Evolutionary conservation across 2,329 filamentous ascomycete genomes (phyloP).

Genomic region (Pseudogymnoascus sp.): DNA sequence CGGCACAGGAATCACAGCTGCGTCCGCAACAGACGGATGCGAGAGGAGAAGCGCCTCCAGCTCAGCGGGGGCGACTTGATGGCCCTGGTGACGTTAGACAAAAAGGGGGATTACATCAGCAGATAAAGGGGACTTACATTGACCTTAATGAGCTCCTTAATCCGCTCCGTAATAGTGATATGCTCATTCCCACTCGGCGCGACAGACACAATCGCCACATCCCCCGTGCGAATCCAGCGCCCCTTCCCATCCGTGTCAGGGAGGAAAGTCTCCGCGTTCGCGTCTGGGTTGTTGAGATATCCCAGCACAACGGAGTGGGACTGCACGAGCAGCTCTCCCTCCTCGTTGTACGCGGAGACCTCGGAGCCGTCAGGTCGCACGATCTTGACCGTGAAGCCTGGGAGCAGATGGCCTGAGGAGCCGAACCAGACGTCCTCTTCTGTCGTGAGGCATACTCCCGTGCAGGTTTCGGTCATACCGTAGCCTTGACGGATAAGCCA

Average conservation of each 20-base stretch:
- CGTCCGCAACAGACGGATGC: slow-evolving; percentile 69
- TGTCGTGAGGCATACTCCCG: slow-evolving; percentile 56
- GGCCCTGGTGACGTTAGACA: slow-evolving; percentile 46
- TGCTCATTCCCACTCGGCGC: slow-evolving; percentile 66
- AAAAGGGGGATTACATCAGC: neutral
- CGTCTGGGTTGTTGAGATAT: slow-evolving; percentile 79
- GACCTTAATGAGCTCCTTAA: slow-evolving; percentile 72
- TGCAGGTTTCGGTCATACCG: slow-evolving; percentile 70
- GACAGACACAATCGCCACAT: slow-evolving; percentile 66
- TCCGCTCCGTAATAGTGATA: slow-evolving; percentile 75
- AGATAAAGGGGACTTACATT: slow-evolving; percentile 46
- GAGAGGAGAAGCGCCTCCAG: slow-evolving; percentile 72
- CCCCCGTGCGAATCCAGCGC: slow-evolving; percentile 75
- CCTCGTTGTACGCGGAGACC: slow-evolving; percentile 61
- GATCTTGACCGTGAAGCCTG: slow-evolving; percentile 57
- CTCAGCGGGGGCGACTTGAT: slow-evolving; percentile 78
- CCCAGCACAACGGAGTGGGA: slow-evolving; percentile 71
- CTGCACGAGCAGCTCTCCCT: slow-evolving; percentile 75
- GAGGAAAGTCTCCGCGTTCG: slow-evolving; percentile 71
- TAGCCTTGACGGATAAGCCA: slow-evolving; percentile 68
- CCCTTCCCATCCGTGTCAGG: slow-evolving; percentile 54
- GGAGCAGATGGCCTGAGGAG: slow-evolving; percentile 63
- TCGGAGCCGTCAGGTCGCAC: slow-evolving; percentile 62
- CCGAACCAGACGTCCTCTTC: slow-evolving; percentile 61
- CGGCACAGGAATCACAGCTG: slow-evolving; percentile 68